phyloP scores from a whole-genome alignment of 331 rosid species.

The Quercus lobata region DNA sequence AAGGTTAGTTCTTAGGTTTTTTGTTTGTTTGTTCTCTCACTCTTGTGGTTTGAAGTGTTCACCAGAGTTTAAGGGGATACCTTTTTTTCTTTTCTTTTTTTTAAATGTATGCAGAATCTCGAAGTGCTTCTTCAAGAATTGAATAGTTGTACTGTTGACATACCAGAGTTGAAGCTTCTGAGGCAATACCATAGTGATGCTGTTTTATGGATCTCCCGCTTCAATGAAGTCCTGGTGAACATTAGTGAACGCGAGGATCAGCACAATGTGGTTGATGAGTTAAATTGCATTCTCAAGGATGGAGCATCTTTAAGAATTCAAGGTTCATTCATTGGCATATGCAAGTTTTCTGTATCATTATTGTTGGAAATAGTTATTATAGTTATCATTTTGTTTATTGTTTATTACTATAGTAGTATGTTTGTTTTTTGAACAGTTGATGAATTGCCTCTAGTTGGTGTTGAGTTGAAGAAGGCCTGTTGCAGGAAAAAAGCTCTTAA shows the following conservation, averaged over 20 bases:
- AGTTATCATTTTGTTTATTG: constrained; percentile 13
- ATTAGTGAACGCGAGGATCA: constrained; percentile 54
- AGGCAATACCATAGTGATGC: constrained; percentile 61
- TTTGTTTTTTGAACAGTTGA: constrained; percentile 60
- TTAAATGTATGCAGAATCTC: constrained; percentile 51
- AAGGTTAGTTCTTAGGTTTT: constrained; percentile 50
- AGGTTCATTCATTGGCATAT: constrained; percentile 42
- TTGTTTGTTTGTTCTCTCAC: neutral
- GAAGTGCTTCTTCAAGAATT: constrained; percentile 63
- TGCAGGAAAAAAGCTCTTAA: constrained; percentile 66
- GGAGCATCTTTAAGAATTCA: constrained; percentile 79
- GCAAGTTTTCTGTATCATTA: constrained; percentile 9
- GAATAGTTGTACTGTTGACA: constrained; percentile 45
- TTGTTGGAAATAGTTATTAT: constrained; percentile 2
- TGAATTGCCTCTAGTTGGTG: constrained; percentile 64
- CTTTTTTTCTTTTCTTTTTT: constrained; percentile 4
- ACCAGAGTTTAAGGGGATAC: neutral
- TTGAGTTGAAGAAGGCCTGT: constrained; percentile 82
- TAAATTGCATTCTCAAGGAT: constrained; percentile 49
- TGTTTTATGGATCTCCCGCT: constrained; percentile 58
- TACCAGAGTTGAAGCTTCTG: constrained; percentile 74
- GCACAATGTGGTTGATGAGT: constrained; percentile 51
- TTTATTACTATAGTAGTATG: constrained; percentile 19
- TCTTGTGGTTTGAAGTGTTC: constrained; percentile 7
- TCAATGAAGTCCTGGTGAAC: constrained; percentile 45